Conservation (phyloP, 139 green algal species). For the Chlamydomonas schloesseri region DNA sequence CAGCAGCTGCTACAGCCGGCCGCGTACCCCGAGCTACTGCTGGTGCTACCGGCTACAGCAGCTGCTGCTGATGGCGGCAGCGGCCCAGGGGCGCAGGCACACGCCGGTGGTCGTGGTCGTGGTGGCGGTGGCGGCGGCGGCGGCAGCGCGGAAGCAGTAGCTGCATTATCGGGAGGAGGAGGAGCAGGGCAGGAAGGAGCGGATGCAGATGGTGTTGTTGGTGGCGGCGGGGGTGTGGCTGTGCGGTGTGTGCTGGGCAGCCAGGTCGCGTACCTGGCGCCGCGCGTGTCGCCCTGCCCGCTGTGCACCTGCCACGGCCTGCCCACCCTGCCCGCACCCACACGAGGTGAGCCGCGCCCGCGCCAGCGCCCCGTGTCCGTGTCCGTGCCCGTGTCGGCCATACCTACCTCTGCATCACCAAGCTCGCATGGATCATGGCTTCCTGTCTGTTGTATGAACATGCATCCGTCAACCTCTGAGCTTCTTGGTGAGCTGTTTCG, state of each 20-base stretch:
- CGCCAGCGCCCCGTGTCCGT: no score
- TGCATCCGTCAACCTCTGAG: no score
- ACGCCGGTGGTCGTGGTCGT: no score
- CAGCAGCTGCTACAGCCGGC: slow-evolving; percentile 9
- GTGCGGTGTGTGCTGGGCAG: slow-evolving; percentile 3
- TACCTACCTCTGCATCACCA: no score
- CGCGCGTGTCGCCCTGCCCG: neutral
- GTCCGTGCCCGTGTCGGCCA: no score
- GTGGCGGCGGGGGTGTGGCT: neutral
- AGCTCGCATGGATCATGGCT: no score
- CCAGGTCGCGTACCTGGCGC: slow-evolving; percentile 10
- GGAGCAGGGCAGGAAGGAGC: neutral
- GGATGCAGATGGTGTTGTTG: neutral
- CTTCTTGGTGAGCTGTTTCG: no score
- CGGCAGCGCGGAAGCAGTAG: neutral
- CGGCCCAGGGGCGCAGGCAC: no score
- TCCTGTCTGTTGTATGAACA: no score
- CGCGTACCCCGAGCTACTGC: neutral
- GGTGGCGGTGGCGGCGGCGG: no score
- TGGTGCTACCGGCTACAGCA: neutral
- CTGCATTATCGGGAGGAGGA: neutral
- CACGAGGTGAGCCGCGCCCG: neutral
- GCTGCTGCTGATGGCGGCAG: neutral
- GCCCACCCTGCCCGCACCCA: slow-evolving; percentile 3
- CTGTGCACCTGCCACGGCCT: slow-evolving; percentile 31